Percentiles rank a stretch among this genome's conserved stretches.
phyloP scores from a whole-genome alignment of 2,329 filamentous ascomycete species.

The Curvularia spicifera region DNA sequence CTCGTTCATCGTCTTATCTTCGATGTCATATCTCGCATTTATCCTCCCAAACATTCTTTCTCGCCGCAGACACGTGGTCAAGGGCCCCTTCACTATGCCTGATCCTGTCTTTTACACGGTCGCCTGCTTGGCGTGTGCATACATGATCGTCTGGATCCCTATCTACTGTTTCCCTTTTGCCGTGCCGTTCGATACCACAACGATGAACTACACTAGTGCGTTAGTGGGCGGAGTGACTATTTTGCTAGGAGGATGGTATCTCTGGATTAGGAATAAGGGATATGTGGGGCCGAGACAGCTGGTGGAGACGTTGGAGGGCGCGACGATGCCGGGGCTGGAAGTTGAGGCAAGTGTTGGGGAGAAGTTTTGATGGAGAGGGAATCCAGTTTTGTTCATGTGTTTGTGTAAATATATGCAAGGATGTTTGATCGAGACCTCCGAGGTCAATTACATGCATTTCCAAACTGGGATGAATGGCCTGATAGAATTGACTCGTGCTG shows the following conservation, averaged over 20 bases:
- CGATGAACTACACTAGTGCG: slow-evolving; percentile 63
- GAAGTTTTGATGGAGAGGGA: background rate
- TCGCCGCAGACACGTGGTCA: slow-evolving; percentile 53
- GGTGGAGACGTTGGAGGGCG: slow-evolving; percentile 27
- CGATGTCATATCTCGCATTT: slow-evolving; percentile 66
- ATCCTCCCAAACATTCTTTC: slow-evolving; percentile 60
- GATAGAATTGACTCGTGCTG: background rate
- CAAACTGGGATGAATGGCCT: background rate
- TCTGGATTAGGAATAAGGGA: slow-evolving; percentile 47
- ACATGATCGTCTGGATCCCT: slow-evolving; percentile 67
- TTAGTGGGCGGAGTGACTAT: slow-evolving; percentile 61
- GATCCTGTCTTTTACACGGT: slow-evolving; percentile 52
- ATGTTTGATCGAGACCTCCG: background rate
- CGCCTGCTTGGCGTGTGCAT: slow-evolving; percentile 60
- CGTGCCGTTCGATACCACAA: slow-evolving; percentile 53
- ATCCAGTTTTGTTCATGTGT: background rate
- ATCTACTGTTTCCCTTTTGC: slow-evolving; percentile 66
- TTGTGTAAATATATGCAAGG: background rate
- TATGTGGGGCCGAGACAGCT: slow-evolving; percentile 49
- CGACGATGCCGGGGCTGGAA: slow-evolving; percentile 5
- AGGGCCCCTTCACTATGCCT: slow-evolving; percentile 65
- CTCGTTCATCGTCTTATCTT: slow-evolving; percentile 62
- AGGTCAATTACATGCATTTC: background rate
- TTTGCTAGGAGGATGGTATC: slow-evolving; percentile 55
- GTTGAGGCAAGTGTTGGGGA: background rate